Percentiles rank a stretch among this genome's conserved stretches.
These are phyloP conservation scores for Trametes hirsuta DNA, from an alignment of 1,284 basidiomycete species.

Conservation along the genomic window DNA sequence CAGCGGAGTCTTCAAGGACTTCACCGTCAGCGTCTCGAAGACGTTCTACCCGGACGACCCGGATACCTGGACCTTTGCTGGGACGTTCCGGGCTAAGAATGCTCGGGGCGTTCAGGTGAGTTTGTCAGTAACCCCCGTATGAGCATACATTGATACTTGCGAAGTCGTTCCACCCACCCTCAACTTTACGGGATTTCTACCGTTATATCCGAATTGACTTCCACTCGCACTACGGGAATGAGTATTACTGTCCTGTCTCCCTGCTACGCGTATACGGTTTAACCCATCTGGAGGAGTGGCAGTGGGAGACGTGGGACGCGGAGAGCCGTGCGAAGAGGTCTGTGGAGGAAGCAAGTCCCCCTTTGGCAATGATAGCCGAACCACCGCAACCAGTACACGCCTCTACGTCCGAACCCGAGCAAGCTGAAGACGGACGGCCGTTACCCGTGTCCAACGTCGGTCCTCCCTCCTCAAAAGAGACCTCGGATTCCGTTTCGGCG, in stretches of 20 bases:
- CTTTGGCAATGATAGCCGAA: slow-evolving; percentile 30
- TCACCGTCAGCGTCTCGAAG: slow-evolving; percentile 85
- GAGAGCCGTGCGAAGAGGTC: slow-evolving; percentile 55
- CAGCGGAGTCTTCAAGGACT: slow-evolving; percentile 94
- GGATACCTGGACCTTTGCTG: slow-evolving; percentile 72
- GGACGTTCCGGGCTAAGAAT: slow-evolving; percentile 87
- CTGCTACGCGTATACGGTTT: slow-evolving; percentile 94
- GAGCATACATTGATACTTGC: neutral
- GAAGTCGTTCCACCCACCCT: slow-evolving; percentile 79
- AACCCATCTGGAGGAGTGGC: slow-evolving; percentile 96
- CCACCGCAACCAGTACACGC: slow-evolving; percentile 23
- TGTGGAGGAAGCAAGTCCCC: slow-evolving; percentile 27
- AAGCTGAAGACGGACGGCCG: neutral
- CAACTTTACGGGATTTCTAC: slow-evolving; percentile 79
- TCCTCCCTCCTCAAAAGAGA: neutral
- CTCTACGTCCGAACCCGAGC: slow-evolving; percentile 7
- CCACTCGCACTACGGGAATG: slow-evolving; percentile 90
- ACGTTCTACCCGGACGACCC: slow-evolving; percentile 60
- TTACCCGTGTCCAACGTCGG: neutral
- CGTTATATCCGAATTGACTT: slow-evolving; percentile 96
- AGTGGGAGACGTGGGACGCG: slow-evolving; percentile 82
- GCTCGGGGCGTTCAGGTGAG: slow-evolving; percentile 89
- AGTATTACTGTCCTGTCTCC: slow-evolving; percentile 96
- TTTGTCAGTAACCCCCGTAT: slow-evolving; percentile 2
- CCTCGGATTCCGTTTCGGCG: neutral